Evolutionary conservation across 306 rosid species (phyloP), one percentile per base, ranked within the genome.

Genomic region (Vachellia collinsii): DNA sequence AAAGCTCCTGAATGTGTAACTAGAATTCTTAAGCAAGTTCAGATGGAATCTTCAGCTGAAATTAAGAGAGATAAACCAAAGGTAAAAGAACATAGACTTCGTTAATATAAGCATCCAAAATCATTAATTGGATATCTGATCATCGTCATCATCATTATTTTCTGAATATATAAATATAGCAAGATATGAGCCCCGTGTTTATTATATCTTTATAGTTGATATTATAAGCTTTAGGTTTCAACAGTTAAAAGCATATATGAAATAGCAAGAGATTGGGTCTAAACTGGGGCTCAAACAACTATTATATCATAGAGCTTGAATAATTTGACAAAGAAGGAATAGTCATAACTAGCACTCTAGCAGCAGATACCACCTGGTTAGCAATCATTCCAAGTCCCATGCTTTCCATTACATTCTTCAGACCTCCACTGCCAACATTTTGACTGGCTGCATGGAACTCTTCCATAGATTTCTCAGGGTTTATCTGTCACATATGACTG

Each of bases 341-440:
- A 47, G 75, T 20, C 53, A 80, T 66, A 77, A 44, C 36, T 64
- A 76, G 37, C 44, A 64, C 63, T 20, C 13, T 56, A 65, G 51
- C 65, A 22, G 51, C 37, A 59, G 46, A 77, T 19, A 66, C 68
- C 72, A 93, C 98, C 94, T 91, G 97, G 22, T 89, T 88, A 12
- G 88, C 91, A 75, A 93, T 67, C 89, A 86, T 85, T 75, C 97
- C 98, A 62, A 93, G 97, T 83, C 98, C 98, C 91, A 91, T 87
- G 73, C 98, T 92, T 85, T 93, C 84, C 97, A 93, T 88, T 70
- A 90, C 74, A 86, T 88, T 91, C 87, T 93, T 90, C 37, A 90
- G 86, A 12, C 92, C 97, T 29, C 89, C 86, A 77, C 90, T 86
- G 17, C 92, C 94, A 81, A 75, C 86, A 22, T 66, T 79, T 74